Evolutionary conservation across 768 basidiomycete species (phyloP).

Genomic region (Tricholoma sp.): DNA sequence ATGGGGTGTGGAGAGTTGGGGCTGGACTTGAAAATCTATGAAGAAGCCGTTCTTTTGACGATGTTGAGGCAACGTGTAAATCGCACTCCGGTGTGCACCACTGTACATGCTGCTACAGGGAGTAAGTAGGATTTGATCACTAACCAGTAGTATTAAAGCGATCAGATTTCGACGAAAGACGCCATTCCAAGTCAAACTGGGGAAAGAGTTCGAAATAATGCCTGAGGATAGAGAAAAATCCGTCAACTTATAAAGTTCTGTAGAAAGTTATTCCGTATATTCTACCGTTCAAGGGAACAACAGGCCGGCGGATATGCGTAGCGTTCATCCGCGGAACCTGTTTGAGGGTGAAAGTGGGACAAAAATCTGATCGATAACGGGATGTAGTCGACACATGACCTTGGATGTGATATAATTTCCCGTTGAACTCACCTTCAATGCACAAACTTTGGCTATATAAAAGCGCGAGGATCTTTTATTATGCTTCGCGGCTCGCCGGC

Average conservation of each 20-base stretch:
- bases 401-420: background rate
- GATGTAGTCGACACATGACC: background rate
- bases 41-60: background rate
- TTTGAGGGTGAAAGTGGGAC: background rate
- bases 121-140: conserved; percentile 1
- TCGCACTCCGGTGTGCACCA: background rate
- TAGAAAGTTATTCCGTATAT: background rate
- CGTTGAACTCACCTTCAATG: background rate
- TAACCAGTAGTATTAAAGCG: background rate
- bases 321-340: background rate
- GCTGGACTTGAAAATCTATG: background rate
- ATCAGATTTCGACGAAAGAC: background rate
- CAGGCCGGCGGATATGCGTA: background rate
- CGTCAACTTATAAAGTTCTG: background rate
- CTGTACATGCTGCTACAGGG: background rate
- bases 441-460: background rate
- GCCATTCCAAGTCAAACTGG: background rate
- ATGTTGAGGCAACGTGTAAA: background rate
- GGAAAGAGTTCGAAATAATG: background rate
- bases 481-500: background rate
- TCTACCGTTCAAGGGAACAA: background rate
- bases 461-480: background rate
- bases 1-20: background rate
- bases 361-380: background rate
- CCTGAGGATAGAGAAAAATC: background rate